phyloP scores from a whole-genome alignment of 1,284 basidiomycete species.

The Neonothopanus nambi region DNA sequence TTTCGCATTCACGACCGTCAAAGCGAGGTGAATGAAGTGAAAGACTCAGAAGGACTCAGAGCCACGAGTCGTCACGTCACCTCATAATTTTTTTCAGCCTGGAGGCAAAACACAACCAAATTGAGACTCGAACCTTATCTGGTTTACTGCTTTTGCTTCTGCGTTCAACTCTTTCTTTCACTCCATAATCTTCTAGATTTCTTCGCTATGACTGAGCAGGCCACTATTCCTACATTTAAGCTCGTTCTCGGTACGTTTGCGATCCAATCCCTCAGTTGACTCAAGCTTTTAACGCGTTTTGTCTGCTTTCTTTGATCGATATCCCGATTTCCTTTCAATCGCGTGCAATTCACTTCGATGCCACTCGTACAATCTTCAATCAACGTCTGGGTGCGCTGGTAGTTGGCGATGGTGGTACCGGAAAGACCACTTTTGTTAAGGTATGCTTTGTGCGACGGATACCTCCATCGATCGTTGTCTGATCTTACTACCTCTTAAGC shows the following conservation, averaged over 20 bases:
- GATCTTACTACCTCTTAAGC: slow-evolving; percentile 62
- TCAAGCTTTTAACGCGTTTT: slow-evolving; percentile 29
- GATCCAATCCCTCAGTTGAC: slow-evolving; percentile 1
- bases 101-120: background rate
- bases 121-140: slow-evolving; percentile 6
- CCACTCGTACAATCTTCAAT: slow-evolving; percentile 17
- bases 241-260: slow-evolving; percentile 86
- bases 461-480: slow-evolving; percentile 51
- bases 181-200: slow-evolving; percentile 18
- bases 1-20: too few species aligned
- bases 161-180: slow-evolving; percentile 3
- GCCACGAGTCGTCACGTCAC: too few species aligned
- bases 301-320: slow-evolving; percentile 26
- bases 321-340: slow-evolving; percentile 22
- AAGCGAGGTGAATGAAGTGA: too few species aligned
- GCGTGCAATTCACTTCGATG: slow-evolving; percentile 16
- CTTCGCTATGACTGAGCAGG: slow-evolving; percentile 44
- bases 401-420: slow-evolving; percentile 99
- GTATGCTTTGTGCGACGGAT: slow-evolving; percentile 41
- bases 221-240: slow-evolving; percentile 90
- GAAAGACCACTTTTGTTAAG: slow-evolving; percentile 98
- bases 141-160: background rate
- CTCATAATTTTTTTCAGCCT: too few species aligned
- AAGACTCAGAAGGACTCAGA: too few species aligned
- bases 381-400: slow-evolving; percentile 13